These are phyloP conservation scores for Sonneratia alba DNA, from an alignment of 345 rosid species.

Conservation along the genomic window DNA sequence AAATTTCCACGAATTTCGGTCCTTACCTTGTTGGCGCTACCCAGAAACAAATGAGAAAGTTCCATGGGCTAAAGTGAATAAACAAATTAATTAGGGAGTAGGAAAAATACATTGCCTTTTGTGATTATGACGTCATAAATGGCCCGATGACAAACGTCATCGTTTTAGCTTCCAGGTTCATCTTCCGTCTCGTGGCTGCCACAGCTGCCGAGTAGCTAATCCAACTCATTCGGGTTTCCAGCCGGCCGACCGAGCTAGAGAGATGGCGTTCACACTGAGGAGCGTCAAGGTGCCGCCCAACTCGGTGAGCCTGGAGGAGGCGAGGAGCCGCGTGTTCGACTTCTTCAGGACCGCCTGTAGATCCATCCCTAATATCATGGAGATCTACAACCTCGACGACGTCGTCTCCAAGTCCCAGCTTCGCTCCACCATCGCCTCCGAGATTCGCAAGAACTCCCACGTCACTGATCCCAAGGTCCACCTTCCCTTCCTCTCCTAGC, in stretches of 20 bases:
- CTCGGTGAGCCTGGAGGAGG: conserved; percentile 78
- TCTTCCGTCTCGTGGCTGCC: neutral
- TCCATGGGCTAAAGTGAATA: neutral
- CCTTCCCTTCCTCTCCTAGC: neutral
- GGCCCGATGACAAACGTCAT: neutral
- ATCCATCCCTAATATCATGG: conserved; percentile 68
- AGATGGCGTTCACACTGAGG: conserved; percentile 56
- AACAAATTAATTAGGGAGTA: neutral
- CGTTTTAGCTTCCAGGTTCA: neutral
- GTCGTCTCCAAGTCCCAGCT: conserved; percentile 66
- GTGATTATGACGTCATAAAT: neutral
- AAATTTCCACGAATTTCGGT: too few species aligned
- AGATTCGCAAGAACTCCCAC: conserved; percentile 73
- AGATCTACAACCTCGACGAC: conserved; percentile 85
- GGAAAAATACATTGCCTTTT: neutral
- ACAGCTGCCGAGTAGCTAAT: neutral
- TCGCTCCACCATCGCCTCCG: conserved; percentile 68
- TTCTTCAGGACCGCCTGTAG: conserved; percentile 78
- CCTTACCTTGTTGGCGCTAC: too few species aligned
- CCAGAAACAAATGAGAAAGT: neutral
- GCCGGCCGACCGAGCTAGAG: neutral
- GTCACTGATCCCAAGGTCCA: conserved; percentile 77
- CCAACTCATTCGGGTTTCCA: neutral
- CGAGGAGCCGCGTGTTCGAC: conserved; percentile 62
- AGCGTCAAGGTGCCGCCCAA: conserved; percentile 68